phyloP scores from a whole-genome alignment of 106 monocot species.

The Iris macrosiphon region DNA sequence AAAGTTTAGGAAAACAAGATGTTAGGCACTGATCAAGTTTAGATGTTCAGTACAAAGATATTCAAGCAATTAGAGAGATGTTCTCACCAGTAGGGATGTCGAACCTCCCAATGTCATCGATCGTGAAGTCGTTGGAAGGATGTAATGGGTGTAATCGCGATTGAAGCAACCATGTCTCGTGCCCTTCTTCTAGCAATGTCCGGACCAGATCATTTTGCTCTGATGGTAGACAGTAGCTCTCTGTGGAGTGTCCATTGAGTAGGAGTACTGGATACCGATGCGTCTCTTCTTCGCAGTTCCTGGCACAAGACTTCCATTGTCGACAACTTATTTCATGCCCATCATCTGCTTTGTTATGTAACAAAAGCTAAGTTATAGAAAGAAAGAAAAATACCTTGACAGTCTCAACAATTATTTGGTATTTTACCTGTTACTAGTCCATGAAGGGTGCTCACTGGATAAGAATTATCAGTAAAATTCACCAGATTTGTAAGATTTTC shows the following conservation, averaged over 20 bases:
- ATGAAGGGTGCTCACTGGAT: conserved; percentile 27
- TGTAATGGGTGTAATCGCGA: conserved; percentile 26
- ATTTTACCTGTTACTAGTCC: conserved; percentile 22
- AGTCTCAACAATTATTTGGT: neutral
- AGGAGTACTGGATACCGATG: conserved; percentile 22
- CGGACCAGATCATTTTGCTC: conserved; percentile 22
- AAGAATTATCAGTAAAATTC: neutral
- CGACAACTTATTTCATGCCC: conserved; percentile 20
- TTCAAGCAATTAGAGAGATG: neutral
- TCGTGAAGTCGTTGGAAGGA: conserved; percentile 32
- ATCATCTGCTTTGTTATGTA: conserved; percentile 17
- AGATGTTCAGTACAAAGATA: no score
- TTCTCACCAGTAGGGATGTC: conserved; percentile 32
- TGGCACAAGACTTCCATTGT: conserved; percentile 13
- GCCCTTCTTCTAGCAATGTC: conserved; percentile 24
- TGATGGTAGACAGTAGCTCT: conserved; percentile 22
- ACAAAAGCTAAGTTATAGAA: neutral
- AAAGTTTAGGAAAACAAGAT: neutral
- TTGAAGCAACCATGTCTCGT: conserved; percentile 33
- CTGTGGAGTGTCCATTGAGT: conserved; percentile 17
- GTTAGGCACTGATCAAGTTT: no score
- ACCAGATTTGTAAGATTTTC: no score
- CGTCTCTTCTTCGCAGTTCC: conserved; percentile 3
- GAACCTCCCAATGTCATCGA: conserved; percentile 21
- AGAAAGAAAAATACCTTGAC: neutral